Conservation (phyloP, 768 basidiomycete genomes). For the Rhodotorula graminis region DNA sequence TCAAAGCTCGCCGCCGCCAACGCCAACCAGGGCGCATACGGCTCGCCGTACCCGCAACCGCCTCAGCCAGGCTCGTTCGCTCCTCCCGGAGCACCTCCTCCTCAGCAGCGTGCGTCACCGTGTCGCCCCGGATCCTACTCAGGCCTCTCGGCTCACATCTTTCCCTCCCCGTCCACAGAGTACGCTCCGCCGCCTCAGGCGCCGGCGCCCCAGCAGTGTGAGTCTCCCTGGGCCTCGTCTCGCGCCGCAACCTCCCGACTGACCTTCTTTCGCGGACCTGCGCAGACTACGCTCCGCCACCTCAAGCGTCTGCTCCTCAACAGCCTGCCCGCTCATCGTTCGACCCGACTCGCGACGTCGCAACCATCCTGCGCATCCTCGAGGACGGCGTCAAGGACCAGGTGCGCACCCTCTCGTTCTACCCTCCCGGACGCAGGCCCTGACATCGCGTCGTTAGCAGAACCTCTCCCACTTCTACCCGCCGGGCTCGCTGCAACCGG, state of each 20-base stretch:
- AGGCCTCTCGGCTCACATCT: too few species aligned
- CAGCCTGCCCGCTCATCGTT: neutral
- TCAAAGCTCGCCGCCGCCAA: slow-evolving; percentile 5
- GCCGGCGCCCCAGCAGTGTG: too few species aligned
- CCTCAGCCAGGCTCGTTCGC: neutral
- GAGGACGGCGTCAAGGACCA: slow-evolving; percentile 31
- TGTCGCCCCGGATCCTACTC: too few species aligned
- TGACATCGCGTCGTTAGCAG: slow-evolving; percentile 39
- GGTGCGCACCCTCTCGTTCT: neutral
- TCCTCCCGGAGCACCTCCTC: neutral
- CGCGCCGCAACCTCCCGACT: too few species aligned
- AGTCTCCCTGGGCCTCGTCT: neutral
- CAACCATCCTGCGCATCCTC: slow-evolving; percentile 12
- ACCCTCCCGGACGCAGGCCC: neutral
- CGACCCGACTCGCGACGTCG: slow-evolving; percentile 13
- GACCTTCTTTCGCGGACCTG: too few species aligned
- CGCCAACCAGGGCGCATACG: neutral
- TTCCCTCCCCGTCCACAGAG: too few species aligned
- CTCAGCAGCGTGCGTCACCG: neutral
- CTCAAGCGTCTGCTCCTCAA: too few species aligned
- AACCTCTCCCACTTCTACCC: slow-evolving; percentile 50
- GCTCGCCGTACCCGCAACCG: neutral
- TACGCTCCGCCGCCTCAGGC: too few species aligned
- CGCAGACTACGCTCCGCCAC: slow-evolving; percentile 3
- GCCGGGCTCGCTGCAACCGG: slow-evolving; percentile 47